These are phyloP conservation scores for Tetrapyrgos nigripes DNA, from an alignment of 1,284 basidiomycete genomes.

Conservation along the genomic window DNA sequence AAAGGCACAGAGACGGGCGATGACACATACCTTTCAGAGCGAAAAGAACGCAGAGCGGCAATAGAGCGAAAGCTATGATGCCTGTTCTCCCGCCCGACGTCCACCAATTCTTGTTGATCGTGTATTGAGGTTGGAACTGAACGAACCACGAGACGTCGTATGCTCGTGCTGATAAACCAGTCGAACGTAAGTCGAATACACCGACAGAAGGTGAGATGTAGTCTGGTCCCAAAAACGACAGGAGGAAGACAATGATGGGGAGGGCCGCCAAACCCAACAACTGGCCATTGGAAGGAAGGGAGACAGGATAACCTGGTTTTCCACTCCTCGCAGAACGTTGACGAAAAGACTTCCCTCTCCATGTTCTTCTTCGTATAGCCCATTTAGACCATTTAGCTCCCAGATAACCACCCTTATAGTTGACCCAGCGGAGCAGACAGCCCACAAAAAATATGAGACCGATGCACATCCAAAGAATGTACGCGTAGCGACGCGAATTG, in stretches of 20 bases:
- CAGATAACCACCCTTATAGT: slow-evolving; percentile 46
- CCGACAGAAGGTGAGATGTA: slow-evolving; percentile 67
- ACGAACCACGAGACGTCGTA: slow-evolving; percentile 30
- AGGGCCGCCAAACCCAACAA: slow-evolving; percentile 55
- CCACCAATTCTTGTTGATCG: slow-evolving; percentile 81
- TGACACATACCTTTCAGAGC: slow-evolving; percentile 66
- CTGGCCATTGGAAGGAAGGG: slow-evolving; percentile 69
- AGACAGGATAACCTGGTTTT: slow-evolving; percentile 39
- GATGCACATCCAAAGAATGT: slow-evolving; percentile 59
- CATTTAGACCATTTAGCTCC: slow-evolving; percentile 62
- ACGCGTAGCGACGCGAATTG: slow-evolving; percentile 60
- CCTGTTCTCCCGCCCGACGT: slow-evolving; percentile 78
- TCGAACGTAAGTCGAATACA: slow-evolving; percentile 35
- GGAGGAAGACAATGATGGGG: slow-evolving; percentile 46
- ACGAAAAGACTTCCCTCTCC: slow-evolving; percentile 33
- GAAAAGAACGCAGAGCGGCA: slow-evolving; percentile 79
- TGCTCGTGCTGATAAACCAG: slow-evolving; percentile 14
- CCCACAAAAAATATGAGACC: slow-evolving; percentile 46
- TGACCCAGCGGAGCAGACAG: slow-evolving; percentile 47
- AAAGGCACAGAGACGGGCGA: not conserved
- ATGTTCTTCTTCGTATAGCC: slow-evolving; percentile 58
- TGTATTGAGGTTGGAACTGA: slow-evolving; percentile 57
- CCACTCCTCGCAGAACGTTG: slow-evolving; percentile 2
- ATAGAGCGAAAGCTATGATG: slow-evolving; percentile 78
- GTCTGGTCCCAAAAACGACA: slow-evolving; percentile 74